Evolutionary conservation across 2,329 filamentous ascomycete species (phyloP).

Genomic region (Fusarium nisikadoi): DNA sequence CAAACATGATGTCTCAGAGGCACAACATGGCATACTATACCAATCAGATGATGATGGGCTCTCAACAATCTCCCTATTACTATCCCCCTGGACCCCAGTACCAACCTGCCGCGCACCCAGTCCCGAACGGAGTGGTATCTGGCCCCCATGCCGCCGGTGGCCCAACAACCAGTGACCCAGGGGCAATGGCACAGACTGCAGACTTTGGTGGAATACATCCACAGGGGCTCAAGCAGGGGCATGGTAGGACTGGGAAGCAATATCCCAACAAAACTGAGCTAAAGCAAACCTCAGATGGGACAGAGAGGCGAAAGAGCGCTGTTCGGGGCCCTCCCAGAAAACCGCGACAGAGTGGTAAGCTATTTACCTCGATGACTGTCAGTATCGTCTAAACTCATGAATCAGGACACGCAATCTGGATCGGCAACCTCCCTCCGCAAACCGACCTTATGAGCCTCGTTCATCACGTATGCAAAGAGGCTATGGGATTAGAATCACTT

Average conservation of each 20-base stretch:
- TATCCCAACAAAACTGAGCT: constrained; percentile 23
- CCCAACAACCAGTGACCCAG: constrained; percentile 41
- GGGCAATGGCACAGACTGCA: constrained; percentile 31
- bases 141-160: constrained; percentile 50
- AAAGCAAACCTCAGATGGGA: constrained; percentile 33
- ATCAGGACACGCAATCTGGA: constrained; percentile 88
- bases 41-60: constrained; percentile 56
- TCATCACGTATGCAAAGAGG: constrained; percentile 85
- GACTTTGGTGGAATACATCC: constrained; percentile 13
- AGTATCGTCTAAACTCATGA: constrained; percentile 7
- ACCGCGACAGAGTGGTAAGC: constrained; percentile 70
- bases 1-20: constrained; percentile 50
- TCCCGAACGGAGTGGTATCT: constrained; percentile 49
- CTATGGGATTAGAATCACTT: constrained; percentile 83
- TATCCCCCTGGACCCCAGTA: constrained; percentile 56
- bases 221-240: constrained; percentile 33
- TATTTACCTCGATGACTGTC: constrained; percentile 12
- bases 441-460: constrained; percentile 87
- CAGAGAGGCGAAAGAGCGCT: constrained; percentile 38
- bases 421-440: constrained; percentile 90
- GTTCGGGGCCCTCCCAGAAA: constrained; percentile 52
- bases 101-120: constrained; percentile 44
- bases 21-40: constrained; percentile 58
- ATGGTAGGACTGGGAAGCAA: constrained; percentile 38
- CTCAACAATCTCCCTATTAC: constrained; percentile 57